Conservation (phyloP, 2,329 filamentous ascomycete species). For the Phoma sp. region DNA sequence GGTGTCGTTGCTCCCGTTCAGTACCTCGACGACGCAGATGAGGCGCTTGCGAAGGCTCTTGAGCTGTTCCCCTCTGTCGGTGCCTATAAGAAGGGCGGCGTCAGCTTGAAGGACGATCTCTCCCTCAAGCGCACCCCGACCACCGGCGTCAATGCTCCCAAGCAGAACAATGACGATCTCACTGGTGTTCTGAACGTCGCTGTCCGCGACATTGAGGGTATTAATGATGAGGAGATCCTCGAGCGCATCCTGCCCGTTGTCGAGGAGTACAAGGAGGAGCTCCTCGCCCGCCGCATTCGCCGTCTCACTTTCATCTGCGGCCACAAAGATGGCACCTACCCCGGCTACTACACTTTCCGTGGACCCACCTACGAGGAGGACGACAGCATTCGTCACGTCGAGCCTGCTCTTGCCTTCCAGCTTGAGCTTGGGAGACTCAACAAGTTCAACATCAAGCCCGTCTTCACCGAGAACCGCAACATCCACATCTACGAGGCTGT, state of each 20-base stretch:
- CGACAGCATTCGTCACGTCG: slow-evolving; percentile 93
- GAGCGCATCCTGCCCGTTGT: slow-evolving; percentile 78
- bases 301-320: slow-evolving; percentile 96
- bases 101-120: slow-evolving; percentile 41
- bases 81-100: slow-evolving; percentile 63
- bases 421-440: slow-evolving; percentile 91
- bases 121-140: slow-evolving; percentile 73
- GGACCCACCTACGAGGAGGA: slow-evolving; percentile 90
- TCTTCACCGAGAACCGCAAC: slow-evolving; percentile 99
- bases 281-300: slow-evolving; percentile 81
- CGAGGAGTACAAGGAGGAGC: slow-evolving; percentile 81
- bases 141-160: slow-evolving; percentile 41
- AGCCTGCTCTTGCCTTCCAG: slow-evolving; percentile 97
- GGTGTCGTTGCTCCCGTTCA: slow-evolving; percentile 93
- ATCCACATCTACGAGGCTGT: slow-evolving; percentile 98
- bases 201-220: slow-evolving; percentile 84
- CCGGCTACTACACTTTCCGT: slow-evolving; percentile 98
- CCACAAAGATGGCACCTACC: slow-evolving; percentile 91
- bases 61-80: slow-evolving; percentile 75
- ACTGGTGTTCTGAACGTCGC: slow-evolving; percentile 93
- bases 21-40: slow-evolving; percentile 93
- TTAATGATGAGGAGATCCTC: slow-evolving; percentile 82
- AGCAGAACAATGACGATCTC: slow-evolving; percentile 75
- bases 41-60: slow-evolving; percentile 81
- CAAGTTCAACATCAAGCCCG: slow-evolving; percentile 97